phyloP scores from a whole-genome alignment of 257 asterid genomes.

The Fraxinus excelsior region DNA sequence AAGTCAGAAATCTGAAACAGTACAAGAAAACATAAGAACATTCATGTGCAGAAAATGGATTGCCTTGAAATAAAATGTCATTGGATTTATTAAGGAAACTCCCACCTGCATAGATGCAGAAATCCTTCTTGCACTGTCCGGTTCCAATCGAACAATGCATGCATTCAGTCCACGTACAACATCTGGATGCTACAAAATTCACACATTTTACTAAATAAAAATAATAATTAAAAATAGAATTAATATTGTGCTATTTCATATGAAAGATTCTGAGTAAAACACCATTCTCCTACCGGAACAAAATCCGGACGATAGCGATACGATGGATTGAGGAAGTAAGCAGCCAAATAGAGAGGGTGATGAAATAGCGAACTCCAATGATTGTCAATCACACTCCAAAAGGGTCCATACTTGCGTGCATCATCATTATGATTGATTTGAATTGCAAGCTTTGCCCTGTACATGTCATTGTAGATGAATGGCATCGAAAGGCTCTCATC shows the following conservation, averaged over 20 bases:
- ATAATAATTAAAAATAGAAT: conserved; percentile 15
- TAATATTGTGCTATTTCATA: conserved; percentile 1
- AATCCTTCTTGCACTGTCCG: conserved; percentile 75
- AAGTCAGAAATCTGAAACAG: conserved; percentile 77
- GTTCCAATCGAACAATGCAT: conserved; percentile 78
- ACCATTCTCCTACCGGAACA: conserved; percentile 61
- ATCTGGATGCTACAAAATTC: conserved; percentile 73
- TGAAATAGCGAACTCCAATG: conserved; percentile 72
- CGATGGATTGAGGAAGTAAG: conserved; percentile 83
- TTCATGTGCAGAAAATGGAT: conserved; percentile 6
- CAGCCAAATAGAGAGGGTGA: conserved; percentile 88
- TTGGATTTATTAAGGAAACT: conserved; percentile 18
- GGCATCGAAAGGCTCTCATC: conserved; percentile 79
- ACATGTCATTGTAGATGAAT: conserved; percentile 70
- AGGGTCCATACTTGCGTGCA: conserved; percentile 66
- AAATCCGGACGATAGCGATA: conserved; percentile 83
- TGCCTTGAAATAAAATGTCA: neutral
- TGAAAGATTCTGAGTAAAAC: conserved; percentile 12
- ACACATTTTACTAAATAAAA: conserved; percentile 14
- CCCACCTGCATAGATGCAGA: conserved; percentile 94
- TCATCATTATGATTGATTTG: conserved; percentile 73
- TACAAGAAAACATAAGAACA: conserved; percentile 19
- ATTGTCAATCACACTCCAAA: conserved; percentile 74
- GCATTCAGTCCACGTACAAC: conserved; percentile 89
- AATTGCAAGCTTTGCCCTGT: conserved; percentile 69